Base-by-base conservation (phyloP, 129 eudicot species). In the Centaurea solstitialis region DNA sequence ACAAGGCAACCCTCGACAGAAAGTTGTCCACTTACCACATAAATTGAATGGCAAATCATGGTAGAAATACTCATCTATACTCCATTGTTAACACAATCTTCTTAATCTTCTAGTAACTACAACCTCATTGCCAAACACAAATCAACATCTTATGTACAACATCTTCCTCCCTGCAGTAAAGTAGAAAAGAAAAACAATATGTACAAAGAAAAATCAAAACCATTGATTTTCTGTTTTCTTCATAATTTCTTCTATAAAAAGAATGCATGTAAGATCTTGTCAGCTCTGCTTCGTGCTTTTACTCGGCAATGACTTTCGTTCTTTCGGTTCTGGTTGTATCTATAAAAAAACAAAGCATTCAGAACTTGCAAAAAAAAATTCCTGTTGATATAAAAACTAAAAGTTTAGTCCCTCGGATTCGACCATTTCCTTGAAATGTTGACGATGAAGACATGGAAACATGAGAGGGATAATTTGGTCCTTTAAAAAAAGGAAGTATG, bases 201-300 rank as follows among this genome's bases (percentile, higher is more conserved):
- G 23, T 62, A 70, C 82, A 70, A 57, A 70, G 47, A 37, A 65
- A 9, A 28, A 20, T 39, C 23, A 80, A 62, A 66, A 20, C 40
- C 68, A 64, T 30, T 20, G 66, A 22, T 73, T 81, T 26, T 26
- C 59, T 30, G 62, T 72, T 65, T 57, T 33, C 59, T 30, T 0
- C 59, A 57, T n/a, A 57, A 2, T 38, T 45, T 66, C 79, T 40
- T 26, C 18, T 28, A 15, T 70, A 71, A 24, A 26, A 50, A 35
- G 35, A 59, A 61, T 35, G 70, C 68, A 43, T 64, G 18, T 9
- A 64, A 33, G 28, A 26, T 76, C 66, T 23, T 41, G 37, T 83
- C 69, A 83, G 66, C 78, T 83, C 74, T 77, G 86, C 73, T 83
- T 83, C 37, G 82, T 77, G 86, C 61, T 83, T 77, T 83, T 83